Evolutionary conservation across 257 asterid species (phyloP), one percentile per base, ranked within the genome.

Genomic region (Jacaranda mimosifolia): DNA sequence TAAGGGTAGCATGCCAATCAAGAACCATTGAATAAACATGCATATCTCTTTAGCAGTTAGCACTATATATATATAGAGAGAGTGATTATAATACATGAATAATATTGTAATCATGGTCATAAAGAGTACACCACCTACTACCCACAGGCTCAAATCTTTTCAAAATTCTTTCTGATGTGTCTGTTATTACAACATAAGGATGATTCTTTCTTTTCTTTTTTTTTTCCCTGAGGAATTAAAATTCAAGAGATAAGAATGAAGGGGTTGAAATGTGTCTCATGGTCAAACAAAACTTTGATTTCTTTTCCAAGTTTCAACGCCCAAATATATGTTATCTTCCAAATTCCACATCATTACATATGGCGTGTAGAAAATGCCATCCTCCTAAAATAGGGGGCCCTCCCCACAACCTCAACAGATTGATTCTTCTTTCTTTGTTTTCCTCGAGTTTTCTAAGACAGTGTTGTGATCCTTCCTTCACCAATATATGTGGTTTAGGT

Each of bases 21-120:
- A 43, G 62, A 57, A 67, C 53, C 74, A 76, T 58, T 40, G 68
- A 45, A 76, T 19, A 21, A 38, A 75, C 57, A 66, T 26, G 59
- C 75, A 66, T 68, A 68, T 77, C 64, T 68, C 57, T 65, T 77
- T 57, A 77, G 76, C 70, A 77, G 42, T 77, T 57, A 77, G 76
- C 70, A 77, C 65, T 68, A 36, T 17, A 56, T 15, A 9, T 39
- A 73, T 45, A 12, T 68, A 57, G 21, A 58, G 39, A 39, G 5
- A 60, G 53, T 72, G 63, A 72, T 64, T 66, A 14, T 10, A 68
- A 65, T 46, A 57, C 18, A 73, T 36, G 79, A 73, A 73, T 66
- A 53, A 76, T 76, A 65, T 46, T 52, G 59, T 21, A 51, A 73
- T 79, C 6, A 57, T 79, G 72, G 10, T 32, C 72, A 68, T 59